phyloP scores from a whole-genome alignment of 495 filamentous ascomycete genomes.

The Patellaria atrata region DNA sequence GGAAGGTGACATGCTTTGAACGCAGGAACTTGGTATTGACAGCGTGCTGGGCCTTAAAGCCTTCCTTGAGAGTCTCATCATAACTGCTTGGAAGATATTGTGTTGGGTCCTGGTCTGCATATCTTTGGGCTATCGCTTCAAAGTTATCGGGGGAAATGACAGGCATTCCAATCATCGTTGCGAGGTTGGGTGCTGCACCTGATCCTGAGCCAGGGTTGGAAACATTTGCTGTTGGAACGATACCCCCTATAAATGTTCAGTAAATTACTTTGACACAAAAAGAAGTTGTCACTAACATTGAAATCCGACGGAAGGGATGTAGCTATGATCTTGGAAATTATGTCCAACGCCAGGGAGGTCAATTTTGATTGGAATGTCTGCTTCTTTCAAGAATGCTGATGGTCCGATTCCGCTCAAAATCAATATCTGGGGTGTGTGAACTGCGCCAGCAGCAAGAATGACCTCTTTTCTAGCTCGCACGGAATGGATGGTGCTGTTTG shows the following conservation, averaged over 20 bases:
- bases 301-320: conserved; percentile 10
- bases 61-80: conserved; percentile 2
- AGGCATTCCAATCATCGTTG: no score
- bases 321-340: conserved; percentile 35
- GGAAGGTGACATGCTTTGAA: conserved; percentile 3
- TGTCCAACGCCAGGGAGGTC: conserved; percentile 39
- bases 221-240: no score
- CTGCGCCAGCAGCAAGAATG: conserved; percentile 11
- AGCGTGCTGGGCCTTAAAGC: conserved; percentile 6
- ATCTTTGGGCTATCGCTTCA: background rate
- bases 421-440: conserved; percentile 11
- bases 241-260: no score
- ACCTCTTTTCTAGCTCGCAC: conserved; percentile 9
- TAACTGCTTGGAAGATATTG: conserved; percentile 5
- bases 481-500: background rate
- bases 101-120: no score
- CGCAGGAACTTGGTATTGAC: conserved; percentile 2
- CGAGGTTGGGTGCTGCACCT: no score
- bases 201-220: no score
- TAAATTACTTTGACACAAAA: background rate
- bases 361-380: conserved; percentile 23
- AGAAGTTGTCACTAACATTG: conserved; percentile 1
- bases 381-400: conserved; percentile 9
- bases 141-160: background rate
- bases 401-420: conserved; percentile 16